Conservation (phyloP, 1,284 basidiomycete genomes). For the Coniferiporia sulphurascens region DNA sequence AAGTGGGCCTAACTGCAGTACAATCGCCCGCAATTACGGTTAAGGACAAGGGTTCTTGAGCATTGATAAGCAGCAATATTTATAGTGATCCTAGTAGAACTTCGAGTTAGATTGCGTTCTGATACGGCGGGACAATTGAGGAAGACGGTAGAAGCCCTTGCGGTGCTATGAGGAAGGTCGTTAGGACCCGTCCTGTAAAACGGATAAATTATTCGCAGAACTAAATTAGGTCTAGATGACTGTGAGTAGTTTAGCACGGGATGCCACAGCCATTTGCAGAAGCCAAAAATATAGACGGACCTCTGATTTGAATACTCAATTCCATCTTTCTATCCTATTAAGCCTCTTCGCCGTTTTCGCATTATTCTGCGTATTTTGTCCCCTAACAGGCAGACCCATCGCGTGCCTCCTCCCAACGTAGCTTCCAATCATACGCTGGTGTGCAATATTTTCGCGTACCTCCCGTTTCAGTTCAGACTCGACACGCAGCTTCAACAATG, state of each 20-base stretch:
- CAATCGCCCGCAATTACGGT: too few relatives aligned
- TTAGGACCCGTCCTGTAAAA: too few relatives aligned
- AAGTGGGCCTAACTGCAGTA: too few relatives aligned
- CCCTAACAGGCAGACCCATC: conserved; percentile 84
- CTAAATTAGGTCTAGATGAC: neutral
- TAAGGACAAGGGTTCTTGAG: too few relatives aligned
- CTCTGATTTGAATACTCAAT: conserved; percentile 19
- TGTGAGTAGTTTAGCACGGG: neutral
- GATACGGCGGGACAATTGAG: too few relatives aligned
- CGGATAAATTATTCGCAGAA: neutral
- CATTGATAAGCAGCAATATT: too few relatives aligned
- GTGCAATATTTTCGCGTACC: conserved; percentile 83
- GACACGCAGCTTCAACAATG: conserved; percentile 68
- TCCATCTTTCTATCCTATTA: conserved; percentile 60
- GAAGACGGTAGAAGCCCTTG: too few relatives aligned
- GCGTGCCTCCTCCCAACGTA: conserved; percentile 86
- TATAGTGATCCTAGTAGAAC: too few relatives aligned
- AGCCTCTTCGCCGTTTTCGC: conserved; percentile 82
- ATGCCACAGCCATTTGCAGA: neutral
- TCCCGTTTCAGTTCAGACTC: conserved; percentile 79
- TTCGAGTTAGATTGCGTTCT: too few relatives aligned
- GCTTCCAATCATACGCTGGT: conserved; percentile 85
- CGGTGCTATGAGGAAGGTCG: too few relatives aligned
- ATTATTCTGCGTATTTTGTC: conserved; percentile 85
- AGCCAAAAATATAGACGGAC: neutral